These are phyloP conservation scores for Malassezia sp. DNA, from an alignment of 1,284 basidiomycete genomes.

Conservation along the genomic window DNA sequence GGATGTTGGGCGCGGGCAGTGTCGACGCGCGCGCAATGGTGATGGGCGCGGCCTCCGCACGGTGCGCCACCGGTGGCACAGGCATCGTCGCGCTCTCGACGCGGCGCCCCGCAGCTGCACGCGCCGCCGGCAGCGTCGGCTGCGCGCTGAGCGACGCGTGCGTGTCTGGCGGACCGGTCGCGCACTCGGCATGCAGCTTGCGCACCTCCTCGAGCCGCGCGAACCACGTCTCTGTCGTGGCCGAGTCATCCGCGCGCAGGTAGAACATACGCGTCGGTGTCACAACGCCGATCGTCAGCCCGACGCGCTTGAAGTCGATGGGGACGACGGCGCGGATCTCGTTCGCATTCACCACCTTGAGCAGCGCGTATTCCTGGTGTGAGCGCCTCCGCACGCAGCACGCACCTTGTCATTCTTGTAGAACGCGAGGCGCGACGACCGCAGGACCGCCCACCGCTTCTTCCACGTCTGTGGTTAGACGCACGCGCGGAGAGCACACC, in stretches of 20 bases:
- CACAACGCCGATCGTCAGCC: constrained; percentile 82
- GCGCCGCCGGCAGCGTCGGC: too few species aligned
- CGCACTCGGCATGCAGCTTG: too few species aligned
- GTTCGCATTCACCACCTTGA: constrained; percentile 73
- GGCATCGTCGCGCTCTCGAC: background rate
- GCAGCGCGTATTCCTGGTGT: constrained; percentile 54
- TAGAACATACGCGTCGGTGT: constrained; percentile 86
- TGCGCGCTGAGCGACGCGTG: too few species aligned
- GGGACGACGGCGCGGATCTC: constrained; percentile 83
- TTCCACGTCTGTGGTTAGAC: constrained; percentile 69
- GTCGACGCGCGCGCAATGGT: background rate
- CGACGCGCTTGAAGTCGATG: constrained; percentile 77
- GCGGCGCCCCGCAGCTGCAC: too few species aligned
- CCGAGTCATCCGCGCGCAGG: constrained; percentile 61
- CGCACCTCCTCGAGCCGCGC: constrained; percentile 74
- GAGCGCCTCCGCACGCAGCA: background rate
- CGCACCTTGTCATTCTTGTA: constrained; percentile 73
- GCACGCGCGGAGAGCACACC: constrained; percentile 51
- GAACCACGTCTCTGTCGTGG: constrained; percentile 58
- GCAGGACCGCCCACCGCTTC: constrained; percentile 93
- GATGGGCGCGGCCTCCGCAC: background rate
- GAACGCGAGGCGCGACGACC: constrained; percentile 81
- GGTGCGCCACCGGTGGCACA: too few species aligned
- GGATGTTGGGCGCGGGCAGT: background rate
- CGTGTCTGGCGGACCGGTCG: too few species aligned